Percentiles rank a stretch among this genome's conserved stretches.
Evolutionary conservation across 2,329 filamentous ascomycete genomes (phyloP).

Genomic region (Fusarium irregulare): DNA sequence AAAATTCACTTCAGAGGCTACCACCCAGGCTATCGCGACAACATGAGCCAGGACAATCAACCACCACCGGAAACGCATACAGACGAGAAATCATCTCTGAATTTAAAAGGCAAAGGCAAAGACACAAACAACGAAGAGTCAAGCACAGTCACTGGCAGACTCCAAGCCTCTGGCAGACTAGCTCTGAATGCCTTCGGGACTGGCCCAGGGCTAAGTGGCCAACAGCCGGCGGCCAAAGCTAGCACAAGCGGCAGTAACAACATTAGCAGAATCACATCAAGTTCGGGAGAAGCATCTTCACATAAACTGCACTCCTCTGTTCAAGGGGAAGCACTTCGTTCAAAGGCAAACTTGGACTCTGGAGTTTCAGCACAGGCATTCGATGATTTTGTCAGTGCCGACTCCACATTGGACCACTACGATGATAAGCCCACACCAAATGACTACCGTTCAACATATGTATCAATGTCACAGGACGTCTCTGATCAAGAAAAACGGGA

Average conservation of each 20-base stretch:
- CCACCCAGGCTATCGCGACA: conserved; percentile 6
- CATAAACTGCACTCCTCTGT: conserved; percentile 30
- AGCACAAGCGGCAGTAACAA: conserved; percentile 22
- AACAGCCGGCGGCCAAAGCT: conserved; percentile 38
- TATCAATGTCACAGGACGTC: background rate
- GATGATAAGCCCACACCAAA: conserved; percentile 3
- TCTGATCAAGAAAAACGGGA: conserved; percentile 48
- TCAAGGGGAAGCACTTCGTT: conserved; percentile 30
- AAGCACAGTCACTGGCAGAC: conserved; percentile 37
- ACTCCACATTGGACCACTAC: conserved; percentile 23
- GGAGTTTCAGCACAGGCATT: conserved; percentile 50
- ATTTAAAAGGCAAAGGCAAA: conserved; percentile 36
- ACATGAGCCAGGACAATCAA: conserved; percentile 28
- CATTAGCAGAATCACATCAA: conserved; percentile 23
- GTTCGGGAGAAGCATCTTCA: conserved; percentile 39
- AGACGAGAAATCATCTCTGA: conserved; percentile 1
- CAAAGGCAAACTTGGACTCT: conserved; percentile 34
- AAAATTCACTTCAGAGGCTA: background rate
- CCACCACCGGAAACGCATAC: background rate
- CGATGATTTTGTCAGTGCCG: conserved; percentile 41
- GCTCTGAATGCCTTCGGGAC: conserved; percentile 43
- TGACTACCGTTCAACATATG: background rate
- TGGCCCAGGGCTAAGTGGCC: conserved; percentile 29
- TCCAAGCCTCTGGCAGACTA: conserved; percentile 46
- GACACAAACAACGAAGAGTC: conserved; percentile 28